These are phyloP conservation scores for Starmerella potacharoeniae DNA, from an alignment of 805 yeast genomes.

Conservation along the genomic window DNA sequence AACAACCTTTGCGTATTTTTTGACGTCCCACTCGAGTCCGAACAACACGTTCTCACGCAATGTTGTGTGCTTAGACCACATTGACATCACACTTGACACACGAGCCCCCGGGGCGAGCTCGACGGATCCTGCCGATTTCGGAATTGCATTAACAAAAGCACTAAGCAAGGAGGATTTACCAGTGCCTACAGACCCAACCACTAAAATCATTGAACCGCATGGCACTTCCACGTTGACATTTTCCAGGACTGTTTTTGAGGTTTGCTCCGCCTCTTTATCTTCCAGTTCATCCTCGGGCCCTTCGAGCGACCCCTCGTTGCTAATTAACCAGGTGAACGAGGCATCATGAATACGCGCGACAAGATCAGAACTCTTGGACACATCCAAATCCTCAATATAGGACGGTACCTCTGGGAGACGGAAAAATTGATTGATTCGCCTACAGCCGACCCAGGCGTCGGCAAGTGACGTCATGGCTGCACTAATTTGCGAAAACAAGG, in stretches of 20 bases:
- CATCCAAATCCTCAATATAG: conserved; percentile 19
- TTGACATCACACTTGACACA: conserved; percentile 2
- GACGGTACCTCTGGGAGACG: conserved; percentile 31
- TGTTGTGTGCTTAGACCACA: conserved; percentile 8
- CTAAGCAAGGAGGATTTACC: conserved; percentile 67
- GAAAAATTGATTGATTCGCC: conserved; percentile 18
- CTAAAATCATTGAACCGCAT: conserved; percentile 57
- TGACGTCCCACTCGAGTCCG: conserved; percentile 21
- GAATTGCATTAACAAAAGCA: conserved; percentile 65
- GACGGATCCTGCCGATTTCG: conserved; percentile 40
- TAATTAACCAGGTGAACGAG: conserved; percentile 8
- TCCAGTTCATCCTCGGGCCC: not conserved
- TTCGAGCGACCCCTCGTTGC: conserved; percentile 26
- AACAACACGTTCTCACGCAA: conserved; percentile 12
- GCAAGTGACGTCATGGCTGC: conserved; percentile 34
- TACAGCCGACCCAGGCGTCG: conserved; percentile 29
- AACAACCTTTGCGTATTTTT: conserved; percentile 7
- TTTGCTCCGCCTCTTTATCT: not conserved
- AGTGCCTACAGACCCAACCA: conserved; percentile 70
- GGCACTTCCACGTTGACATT: conserved; percentile 42
- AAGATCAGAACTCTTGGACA: not conserved
- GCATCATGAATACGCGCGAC: conserved; percentile 5
- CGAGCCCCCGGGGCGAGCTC: conserved; percentile 39
- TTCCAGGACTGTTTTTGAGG: conserved; percentile 21
- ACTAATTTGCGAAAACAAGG: conserved; percentile 30